Conservation (phyloP, 1,139 yeast species). For the Scheffersomyces segobiensis region DNA sequence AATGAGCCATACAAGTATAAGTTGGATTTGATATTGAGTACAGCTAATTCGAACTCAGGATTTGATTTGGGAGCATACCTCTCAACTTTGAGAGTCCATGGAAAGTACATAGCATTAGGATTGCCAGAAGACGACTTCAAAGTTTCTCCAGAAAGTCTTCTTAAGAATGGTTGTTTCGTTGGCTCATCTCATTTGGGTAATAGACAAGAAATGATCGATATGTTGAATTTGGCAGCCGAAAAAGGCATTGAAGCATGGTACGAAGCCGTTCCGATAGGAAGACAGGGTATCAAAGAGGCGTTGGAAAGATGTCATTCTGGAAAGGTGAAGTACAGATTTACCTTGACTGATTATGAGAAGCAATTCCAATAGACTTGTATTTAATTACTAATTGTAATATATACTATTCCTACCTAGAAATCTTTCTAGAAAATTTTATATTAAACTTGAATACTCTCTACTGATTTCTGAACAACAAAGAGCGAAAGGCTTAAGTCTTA, state of each 20-base stretch:
- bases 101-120: conserved; percentile 27
- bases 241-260: conserved; percentile 58
- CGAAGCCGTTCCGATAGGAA: conserved; percentile 55
- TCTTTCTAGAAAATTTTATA: too few species aligned
- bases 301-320: conserved; percentile 51
- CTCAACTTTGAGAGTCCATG: conserved; percentile 23
- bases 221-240: conserved; percentile 55
- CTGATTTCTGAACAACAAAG: not conserved
- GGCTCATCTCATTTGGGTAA: conserved; percentile 50
- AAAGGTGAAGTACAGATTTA: conserved; percentile 65
- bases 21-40: conserved; percentile 48
- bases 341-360: conserved; percentile 56
- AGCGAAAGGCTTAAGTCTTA: not conserved
- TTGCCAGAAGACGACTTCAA: conserved; percentile 33
- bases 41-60: conserved; percentile 46
- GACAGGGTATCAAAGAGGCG: conserved; percentile 51
- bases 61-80: conserved; percentile 22
- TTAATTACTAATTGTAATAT: not conserved
- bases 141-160: conserved; percentile 45
- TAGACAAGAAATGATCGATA: conserved; percentile 54
- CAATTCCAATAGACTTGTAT: conserved; percentile 23
- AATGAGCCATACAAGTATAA: conserved; percentile 25
- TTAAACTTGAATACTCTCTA: not conserved
- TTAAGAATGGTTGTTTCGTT: conserved; percentile 43
- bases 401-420: not conserved